A percentile compares a stretch with the other conserved stretches of the same genome.
phyloP scores from a whole-genome alignment of 179 eudicot genomes.

The Nepenthes alata region DNA sequence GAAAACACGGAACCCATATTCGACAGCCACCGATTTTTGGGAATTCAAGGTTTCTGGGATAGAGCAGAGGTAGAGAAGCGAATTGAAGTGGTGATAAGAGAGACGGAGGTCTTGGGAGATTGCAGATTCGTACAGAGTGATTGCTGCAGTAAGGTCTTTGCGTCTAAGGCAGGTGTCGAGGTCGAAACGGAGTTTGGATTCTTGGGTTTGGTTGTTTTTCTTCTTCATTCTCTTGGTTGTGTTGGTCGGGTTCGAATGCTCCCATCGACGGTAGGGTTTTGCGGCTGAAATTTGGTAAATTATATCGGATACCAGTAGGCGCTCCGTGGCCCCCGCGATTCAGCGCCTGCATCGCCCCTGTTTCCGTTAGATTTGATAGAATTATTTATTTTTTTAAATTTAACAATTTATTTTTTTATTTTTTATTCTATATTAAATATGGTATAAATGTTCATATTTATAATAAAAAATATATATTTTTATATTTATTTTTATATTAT shows the following conservation, averaged over 20 bases:
- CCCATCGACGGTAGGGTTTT: background rate
- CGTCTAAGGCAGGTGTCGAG: constrained; percentile 51
- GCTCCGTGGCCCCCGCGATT: too few species aligned
- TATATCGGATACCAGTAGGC: too few species aligned
- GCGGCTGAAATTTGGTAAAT: too few species aligned
- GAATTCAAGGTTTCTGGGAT: constrained; percentile 21
- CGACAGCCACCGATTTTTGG: constrained; percentile 29
- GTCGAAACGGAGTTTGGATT: constrained; percentile 40
- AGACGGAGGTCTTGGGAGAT: constrained; percentile 30
- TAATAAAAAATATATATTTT: too few species aligned
- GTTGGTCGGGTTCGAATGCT: constrained; percentile 3
- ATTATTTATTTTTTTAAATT: too few species aligned
- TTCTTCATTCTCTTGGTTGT: constrained; percentile 11
- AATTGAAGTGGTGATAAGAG: constrained; percentile 47
- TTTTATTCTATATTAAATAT: too few species aligned
- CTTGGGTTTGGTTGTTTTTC: constrained; percentile 50
- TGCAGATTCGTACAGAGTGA: constrained; percentile 56
- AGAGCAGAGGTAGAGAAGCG: constrained; percentile 66
- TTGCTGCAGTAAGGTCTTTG: constrained; percentile 50
- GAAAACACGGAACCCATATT: constrained; percentile 51
- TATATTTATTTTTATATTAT: too few species aligned
- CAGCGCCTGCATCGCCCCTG: too few species aligned
- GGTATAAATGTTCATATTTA: too few species aligned
- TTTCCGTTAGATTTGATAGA: too few species aligned
- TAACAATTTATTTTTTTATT: too few species aligned